A percentile compares a stretch with the other conserved stretches of the same genome.
Conservation (phyloP, 2,329 filamentous ascomycete genomes). For the Pestalotiopsis sp. region DNA sequence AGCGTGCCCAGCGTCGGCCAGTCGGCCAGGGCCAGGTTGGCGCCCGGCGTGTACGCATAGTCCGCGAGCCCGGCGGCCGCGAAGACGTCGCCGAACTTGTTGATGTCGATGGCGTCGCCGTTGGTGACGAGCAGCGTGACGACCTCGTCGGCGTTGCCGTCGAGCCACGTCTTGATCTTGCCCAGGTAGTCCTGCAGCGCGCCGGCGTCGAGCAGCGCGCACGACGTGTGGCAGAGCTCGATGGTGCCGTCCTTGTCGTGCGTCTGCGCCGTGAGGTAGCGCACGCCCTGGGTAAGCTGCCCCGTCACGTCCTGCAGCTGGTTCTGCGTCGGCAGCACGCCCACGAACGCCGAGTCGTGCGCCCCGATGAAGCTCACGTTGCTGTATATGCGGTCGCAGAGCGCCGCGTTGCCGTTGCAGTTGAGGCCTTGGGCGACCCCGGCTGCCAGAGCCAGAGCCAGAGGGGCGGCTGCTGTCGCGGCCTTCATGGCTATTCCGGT, state of each 20-base stretch:
- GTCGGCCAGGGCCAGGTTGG: slow-evolving; percentile 44
- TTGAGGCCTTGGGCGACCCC: slow-evolving; percentile 20
- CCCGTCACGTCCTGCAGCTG: slow-evolving; percentile 60
- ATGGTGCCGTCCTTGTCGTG: slow-evolving; percentile 55
- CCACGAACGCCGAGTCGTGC: slow-evolving; percentile 68
- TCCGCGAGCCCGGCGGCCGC: slow-evolving; percentile 55
- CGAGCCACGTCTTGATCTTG: slow-evolving; percentile 63
- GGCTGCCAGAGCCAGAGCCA: slow-evolving; percentile 22
- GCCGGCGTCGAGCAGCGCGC: slow-evolving; percentile 61
- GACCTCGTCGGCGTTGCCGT: slow-evolving; percentile 60
- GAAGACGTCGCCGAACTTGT: slow-evolving; percentile 58
- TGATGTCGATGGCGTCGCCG: slow-evolving; percentile 57
- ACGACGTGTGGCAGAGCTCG: slow-evolving; percentile 67
- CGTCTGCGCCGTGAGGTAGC: slow-evolving; percentile 67
- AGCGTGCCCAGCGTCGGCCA: slow-evolving; percentile 73
- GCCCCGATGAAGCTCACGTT: slow-evolving; percentile 64
- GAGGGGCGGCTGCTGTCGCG: background rate
- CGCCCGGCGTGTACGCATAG: slow-evolving; percentile 57
- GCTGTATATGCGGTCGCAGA: slow-evolving; percentile 61
- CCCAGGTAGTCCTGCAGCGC: slow-evolving; percentile 56
- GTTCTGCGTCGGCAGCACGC: slow-evolving; percentile 55
- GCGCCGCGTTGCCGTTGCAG: slow-evolving; percentile 61
- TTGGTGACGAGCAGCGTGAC: slow-evolving; percentile 67
- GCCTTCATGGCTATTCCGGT: background rate
- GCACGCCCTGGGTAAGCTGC: slow-evolving; percentile 64